Evolutionary conservation across 1,139 yeast species (phyloP).

Genomic region (Geotrichum siamense): DNA sequence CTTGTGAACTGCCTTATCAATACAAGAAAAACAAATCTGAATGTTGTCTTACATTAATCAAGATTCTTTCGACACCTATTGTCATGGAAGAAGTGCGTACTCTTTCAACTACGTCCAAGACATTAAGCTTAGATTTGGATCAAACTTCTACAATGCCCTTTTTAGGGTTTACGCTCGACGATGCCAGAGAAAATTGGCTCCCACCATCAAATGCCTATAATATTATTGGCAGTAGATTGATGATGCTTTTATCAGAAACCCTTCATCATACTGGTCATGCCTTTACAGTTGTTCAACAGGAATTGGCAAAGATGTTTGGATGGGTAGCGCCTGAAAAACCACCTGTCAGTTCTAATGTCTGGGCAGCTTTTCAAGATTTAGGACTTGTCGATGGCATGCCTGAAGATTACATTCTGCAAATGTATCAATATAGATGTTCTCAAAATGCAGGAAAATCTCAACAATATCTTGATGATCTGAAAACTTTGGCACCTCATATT

Average conservation of each 20-base stretch:
- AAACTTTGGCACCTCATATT: constrained; percentile 39
- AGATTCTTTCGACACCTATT: no score
- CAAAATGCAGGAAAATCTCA: constrained; percentile 52
- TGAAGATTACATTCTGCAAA: neutral
- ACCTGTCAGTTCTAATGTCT: neutral
- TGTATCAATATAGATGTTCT: constrained; percentile 22
- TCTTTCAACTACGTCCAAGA: no score
- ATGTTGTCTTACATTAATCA: no score
- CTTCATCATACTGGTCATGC: neutral
- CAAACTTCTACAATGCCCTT: constrained; percentile 42
- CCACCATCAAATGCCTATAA: constrained; percentile 51
- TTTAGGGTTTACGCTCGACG: constrained; percentile 39
- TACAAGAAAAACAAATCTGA: no score
- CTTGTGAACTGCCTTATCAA: no score
- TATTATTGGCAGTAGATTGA: neutral
- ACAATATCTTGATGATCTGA: constrained; percentile 62
- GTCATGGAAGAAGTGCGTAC: no score
- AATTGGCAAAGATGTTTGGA: neutral
- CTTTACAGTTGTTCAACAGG: neutral
- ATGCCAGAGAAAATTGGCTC: constrained; percentile 42
- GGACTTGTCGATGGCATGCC: neutral
- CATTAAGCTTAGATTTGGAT: no score
- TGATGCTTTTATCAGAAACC: neutral
- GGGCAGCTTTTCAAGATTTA: constrained; percentile 3
- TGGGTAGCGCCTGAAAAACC: neutral